Evolutionary conservation across 2,329 filamentous ascomycete species (phyloP), one percentile per base, ranked within the genome.

Genomic region (Ceratocystis variospora): DNA sequence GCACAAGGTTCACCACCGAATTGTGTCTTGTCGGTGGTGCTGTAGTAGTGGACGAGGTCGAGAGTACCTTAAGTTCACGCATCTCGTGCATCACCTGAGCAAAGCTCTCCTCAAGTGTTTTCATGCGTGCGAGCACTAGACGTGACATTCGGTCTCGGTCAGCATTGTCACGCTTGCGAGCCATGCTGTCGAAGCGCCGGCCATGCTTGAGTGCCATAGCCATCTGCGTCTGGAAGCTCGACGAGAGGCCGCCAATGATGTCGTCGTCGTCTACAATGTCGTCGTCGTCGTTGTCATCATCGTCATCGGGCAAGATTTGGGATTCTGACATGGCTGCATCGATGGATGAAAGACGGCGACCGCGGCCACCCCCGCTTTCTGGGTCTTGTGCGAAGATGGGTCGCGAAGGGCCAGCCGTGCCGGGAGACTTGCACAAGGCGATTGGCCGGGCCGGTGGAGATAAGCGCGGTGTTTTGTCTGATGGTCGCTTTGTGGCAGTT

Each of bases 81-180:
- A 96, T 87, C 74, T 94, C 90, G 69, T 84, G 85, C 66, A 91
- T 83, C n/a, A 96, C 87, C 68, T 96, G 90, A 1, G 88, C 83
- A 74, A 97, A 93, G 15, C 91, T 88, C 75, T 96, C 90, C 74
- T 97, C 92, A 1, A 97, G 80, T 6, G 88, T 93, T 74, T 94
- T 94, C 90, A 96, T 96, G 44, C 90, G 81, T 7, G 90, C 90
- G 59, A 96, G 79, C 75, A 96, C 88, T 59, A 96, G 81, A 66
- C 90, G 83, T 70, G 87, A 86, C 82, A 92, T 88, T 50, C 88
- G 83, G 72, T 89, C 87, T 28, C 74, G 83, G 80, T 79, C 78
- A 3, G 73, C 67, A 61, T 78, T 76, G 41, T 71, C 62, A 1
- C 70, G 48, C 73, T 74, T 41, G 73, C 76, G 41, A 73, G 73